Evolutionary conservation across 2,329 filamentous ascomycete species (phyloP).

Genomic region (Diaporthe vexans): DNA sequence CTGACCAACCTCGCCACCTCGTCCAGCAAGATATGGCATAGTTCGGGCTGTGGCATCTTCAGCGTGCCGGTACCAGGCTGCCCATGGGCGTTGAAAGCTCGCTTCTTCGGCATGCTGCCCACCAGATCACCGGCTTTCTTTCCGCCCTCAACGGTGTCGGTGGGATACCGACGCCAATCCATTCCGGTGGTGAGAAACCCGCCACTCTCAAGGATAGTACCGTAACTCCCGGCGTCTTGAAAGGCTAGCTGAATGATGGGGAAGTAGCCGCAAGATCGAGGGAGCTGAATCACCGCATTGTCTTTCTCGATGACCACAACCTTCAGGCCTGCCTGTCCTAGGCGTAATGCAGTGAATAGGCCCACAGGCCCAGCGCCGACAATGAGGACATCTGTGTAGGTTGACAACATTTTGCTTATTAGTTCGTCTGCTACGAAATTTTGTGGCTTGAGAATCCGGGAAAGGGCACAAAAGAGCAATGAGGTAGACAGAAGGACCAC

Average conservation of each 20-base stretch:
- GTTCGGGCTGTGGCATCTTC: slow-evolving; percentile 16
- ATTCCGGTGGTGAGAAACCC: slow-evolving; percentile 3
- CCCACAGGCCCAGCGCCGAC: slow-evolving; percentile 7
- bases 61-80: not conserved
- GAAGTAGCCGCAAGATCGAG: slow-evolving; percentile 13
- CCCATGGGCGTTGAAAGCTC: not conserved
- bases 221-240: not conserved
- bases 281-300: not conserved
- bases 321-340: not conserved
- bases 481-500: not conserved
- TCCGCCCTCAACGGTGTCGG: not conserved
- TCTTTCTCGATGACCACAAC: slow-evolving; percentile 12
- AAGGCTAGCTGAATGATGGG: not conserved
- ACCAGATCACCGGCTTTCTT: slow-evolving; percentile 13
- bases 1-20: not conserved
- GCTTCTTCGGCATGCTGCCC: not conserved
- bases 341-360: not conserved
- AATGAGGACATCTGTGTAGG: not conserved
- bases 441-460: not conserved
- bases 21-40: not conserved
- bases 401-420: not conserved
- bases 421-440: not conserved
- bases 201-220: not conserved
- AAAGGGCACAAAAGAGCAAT: not conserved
- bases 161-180: not conserved